Evolutionary conservation across 768 basidiomycete species (phyloP).

Genomic region (Crassisporium funariophilum): DNA sequence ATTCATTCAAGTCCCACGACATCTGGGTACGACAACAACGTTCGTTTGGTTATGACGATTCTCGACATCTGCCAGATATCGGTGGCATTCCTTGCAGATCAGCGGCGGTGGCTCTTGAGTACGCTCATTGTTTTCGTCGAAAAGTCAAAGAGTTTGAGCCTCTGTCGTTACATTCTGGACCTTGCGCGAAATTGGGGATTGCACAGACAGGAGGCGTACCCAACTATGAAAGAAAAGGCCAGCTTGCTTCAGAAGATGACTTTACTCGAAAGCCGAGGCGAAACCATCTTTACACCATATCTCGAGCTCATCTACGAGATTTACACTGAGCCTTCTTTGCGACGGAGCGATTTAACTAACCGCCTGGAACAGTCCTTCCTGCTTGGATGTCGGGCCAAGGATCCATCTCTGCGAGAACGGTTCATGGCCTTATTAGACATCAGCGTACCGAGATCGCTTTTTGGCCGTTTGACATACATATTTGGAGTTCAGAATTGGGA

Average conservation of each 20-base stretch:
- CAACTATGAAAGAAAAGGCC: slow-evolving; percentile 95
- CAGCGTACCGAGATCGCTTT: slow-evolving; percentile 82
- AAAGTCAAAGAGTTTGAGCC: slow-evolving; percentile 77
- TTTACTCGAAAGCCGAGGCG: slow-evolving; percentile 75
- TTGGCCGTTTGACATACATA: slow-evolving; percentile 84
- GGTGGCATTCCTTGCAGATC: slow-evolving; percentile 83
- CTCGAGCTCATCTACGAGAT: slow-evolving; percentile 92
- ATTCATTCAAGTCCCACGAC: slow-evolving; percentile 54
- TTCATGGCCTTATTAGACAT: slow-evolving; percentile 91
- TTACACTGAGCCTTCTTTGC: slow-evolving; percentile 83
- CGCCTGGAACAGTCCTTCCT: slow-evolving; percentile 93
- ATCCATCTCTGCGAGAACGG: slow-evolving; percentile 72
- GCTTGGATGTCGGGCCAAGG: slow-evolving; percentile 85
- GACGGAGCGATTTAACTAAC: slow-evolving; percentile 91
- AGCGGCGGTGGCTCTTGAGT: slow-evolving; percentile 77
- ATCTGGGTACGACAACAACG: slow-evolving; percentile 56
- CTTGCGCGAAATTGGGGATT: slow-evolving; percentile 91
- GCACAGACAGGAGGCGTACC: slow-evolving; percentile 80
- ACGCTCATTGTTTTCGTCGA: slow-evolving; percentile 83
- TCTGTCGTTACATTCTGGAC: slow-evolving; percentile 86
- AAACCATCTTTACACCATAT: slow-evolving; percentile 80
- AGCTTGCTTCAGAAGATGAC: slow-evolving; percentile 87
- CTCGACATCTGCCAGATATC: slow-evolving; percentile 85
- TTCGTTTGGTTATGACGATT: slow-evolving; percentile 72
- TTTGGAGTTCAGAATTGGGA: slow-evolving; percentile 97